phyloP scores from a whole-genome alignment of 805 yeast species.

The Starmerella cellae region DNA sequence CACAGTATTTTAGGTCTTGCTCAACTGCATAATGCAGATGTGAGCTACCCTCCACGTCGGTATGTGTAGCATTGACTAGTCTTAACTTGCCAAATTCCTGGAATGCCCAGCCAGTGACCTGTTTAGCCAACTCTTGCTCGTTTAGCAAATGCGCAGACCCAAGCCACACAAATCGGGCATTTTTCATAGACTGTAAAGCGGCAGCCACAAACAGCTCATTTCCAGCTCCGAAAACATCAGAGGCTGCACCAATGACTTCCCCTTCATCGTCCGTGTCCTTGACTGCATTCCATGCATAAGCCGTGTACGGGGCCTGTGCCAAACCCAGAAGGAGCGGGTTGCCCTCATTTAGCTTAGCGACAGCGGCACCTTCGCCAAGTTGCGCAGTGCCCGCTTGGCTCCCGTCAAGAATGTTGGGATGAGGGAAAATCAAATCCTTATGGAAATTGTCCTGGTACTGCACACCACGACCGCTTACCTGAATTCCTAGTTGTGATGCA shows the following conservation, averaged over 20 bases:
- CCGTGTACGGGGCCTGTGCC: conserved; percentile 18
- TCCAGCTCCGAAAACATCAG: conserved; percentile 17
- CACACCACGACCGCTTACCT: conserved; percentile 66
- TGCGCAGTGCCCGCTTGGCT: conserved; percentile 3
- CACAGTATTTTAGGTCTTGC: conserved; percentile 49
- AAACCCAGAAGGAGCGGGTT: conserved; percentile 16
- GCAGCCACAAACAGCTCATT: conserved; percentile 32
- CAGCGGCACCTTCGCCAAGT: conserved; percentile 8
- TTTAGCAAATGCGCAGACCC: conserved; percentile 55
- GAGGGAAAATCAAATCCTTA: conserved; percentile 1
- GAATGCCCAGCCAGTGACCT: conserved; percentile 52
- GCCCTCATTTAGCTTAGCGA: conserved; percentile 12
- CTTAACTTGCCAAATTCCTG: conserved; percentile 49
- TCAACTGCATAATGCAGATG: conserved; percentile 52
- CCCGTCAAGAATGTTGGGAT: conserved; percentile 17
- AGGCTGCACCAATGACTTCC: conserved; percentile 1
- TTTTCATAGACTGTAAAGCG: conserved; percentile 60
- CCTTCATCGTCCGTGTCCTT: conserved; percentile 12
- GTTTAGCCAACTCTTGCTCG: conserved; percentile 27
- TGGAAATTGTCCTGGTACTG: conserved; percentile 53
- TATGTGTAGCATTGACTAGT: conserved; percentile 41
- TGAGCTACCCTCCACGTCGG: conserved; percentile 32
- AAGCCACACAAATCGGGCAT: conserved; percentile 68
- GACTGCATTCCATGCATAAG: conserved; percentile 19
- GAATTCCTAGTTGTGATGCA: conserved; percentile 68